A percentile compares a stretch with the other conserved stretches of the same genome.
Evolutionary conservation across 1,139 yeast species (phyloP).

Genomic region (Pneumocystis canis): DNA sequence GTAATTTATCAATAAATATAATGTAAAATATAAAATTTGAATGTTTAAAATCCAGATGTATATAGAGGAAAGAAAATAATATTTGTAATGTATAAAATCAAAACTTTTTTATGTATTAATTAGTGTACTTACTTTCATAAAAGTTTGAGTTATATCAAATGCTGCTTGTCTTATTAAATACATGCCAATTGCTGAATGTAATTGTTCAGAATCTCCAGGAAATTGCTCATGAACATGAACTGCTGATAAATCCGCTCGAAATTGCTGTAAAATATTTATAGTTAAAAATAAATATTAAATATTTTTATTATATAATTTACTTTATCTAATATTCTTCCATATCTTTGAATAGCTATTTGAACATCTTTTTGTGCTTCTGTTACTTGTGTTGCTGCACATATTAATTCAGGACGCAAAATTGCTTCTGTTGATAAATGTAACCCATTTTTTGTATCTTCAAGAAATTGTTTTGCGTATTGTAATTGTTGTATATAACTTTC

Average conservation of each 20-base stretch:
- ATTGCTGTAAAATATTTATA: slow-evolving; percentile 19
- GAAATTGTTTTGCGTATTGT: not conserved
- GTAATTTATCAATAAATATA: not conserved
- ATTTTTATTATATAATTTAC: not conserved
- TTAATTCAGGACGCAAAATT: not conserved
- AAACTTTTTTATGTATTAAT: not conserved
- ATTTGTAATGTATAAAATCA: no score
- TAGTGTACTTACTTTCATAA: slow-evolving; percentile 15
- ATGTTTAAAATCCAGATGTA: no score
- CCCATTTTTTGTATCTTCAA: not conserved
- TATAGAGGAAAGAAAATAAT: no score
- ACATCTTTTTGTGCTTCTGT: not conserved
- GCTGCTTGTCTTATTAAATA: slow-evolving; percentile 34
- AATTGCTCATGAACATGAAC: slow-evolving; percentile 22
- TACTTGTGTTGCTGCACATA: not conserved
- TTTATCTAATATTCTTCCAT: slow-evolving; percentile 10
- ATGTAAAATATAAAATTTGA: no score
- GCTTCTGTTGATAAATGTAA: not conserved
- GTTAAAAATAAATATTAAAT: slow-evolving; percentile 8
- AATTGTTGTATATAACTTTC: not conserved
- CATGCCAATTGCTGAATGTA: slow-evolving; percentile 27
- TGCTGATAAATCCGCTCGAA: slow-evolving; percentile 19
- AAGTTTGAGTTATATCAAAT: slow-evolving; percentile 26
- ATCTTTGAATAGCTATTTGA: not conserved
- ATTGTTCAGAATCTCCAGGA: slow-evolving; percentile 21